Percentiles rank a stretch among this genome's conserved stretches.
These are phyloP conservation scores for Zizania latifolia DNA, from an alignment of 176 grass and related monocot genomes.

Conservation along the genomic window DNA sequence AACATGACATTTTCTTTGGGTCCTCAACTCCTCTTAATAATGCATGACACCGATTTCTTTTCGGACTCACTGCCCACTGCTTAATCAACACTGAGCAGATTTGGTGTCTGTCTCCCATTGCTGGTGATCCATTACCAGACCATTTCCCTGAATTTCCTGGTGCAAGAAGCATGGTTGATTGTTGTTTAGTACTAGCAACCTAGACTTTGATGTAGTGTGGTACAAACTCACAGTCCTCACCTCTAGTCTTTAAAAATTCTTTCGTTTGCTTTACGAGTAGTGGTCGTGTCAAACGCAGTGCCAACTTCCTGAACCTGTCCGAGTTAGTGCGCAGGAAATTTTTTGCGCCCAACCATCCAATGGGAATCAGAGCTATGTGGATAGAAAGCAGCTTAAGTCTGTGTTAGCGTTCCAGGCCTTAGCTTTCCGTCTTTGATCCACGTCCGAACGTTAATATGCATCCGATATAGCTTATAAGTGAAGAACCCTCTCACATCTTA, in stretches of 20 bases:
- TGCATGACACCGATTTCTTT: neutral
- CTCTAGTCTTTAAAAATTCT: slow-evolving; percentile 14
- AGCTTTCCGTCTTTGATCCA: too few relatives aligned
- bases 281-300: slow-evolving; percentile 3
- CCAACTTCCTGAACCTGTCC: neutral
- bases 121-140: neutral
- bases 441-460: too few relatives aligned
- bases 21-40: neutral
- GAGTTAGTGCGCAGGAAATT: neutral
- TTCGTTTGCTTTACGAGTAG: neutral
- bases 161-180: slow-evolving; percentile 1
- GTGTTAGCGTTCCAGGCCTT: too few relatives aligned
- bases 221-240: neutral
- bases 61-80: neutral
- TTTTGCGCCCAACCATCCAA: neutral
- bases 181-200: neutral
- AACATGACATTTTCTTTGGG: neutral
- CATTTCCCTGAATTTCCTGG: neutral
- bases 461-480: too few relatives aligned
- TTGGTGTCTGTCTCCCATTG: neutral
- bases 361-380: neutral
- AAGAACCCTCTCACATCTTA: too few relatives aligned
- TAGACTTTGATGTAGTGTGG: neutral
- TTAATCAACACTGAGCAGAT: neutral
- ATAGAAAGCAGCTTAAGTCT: too few relatives aligned